Evolutionary conservation across 1,139 yeast genomes (phyloP).

Genomic region (Pichia sp.): DNA sequence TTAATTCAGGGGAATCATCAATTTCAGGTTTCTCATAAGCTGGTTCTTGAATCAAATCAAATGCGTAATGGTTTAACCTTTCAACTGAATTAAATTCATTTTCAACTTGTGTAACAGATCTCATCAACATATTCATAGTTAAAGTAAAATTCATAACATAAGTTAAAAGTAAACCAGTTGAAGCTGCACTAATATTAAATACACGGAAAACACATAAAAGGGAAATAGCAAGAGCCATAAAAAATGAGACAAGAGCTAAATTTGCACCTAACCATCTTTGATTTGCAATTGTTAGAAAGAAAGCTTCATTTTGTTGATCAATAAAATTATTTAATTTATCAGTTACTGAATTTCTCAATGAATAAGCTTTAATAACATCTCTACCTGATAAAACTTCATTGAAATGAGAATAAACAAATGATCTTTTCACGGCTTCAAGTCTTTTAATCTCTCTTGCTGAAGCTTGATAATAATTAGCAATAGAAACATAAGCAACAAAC

Average conservation of each 20-base stretch:
- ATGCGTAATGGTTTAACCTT: conserved; percentile 65
- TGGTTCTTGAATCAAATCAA: conserved; percentile 60
- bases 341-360: conserved; percentile 33
- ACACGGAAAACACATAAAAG: conserved; percentile 38
- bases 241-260: conserved; percentile 39
- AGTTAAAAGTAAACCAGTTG: conserved; percentile 45
- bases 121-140: conserved; percentile 42
- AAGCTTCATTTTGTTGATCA: conserved; percentile 51
- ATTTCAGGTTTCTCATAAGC: conserved; percentile 31
- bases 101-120: conserved; percentile 62
- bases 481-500: conserved; percentile 27
- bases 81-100: conserved; percentile 86
- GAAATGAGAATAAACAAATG: conserved; percentile 55
- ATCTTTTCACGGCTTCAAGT: conserved; percentile 55
- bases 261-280: conserved; percentile 57
- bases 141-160: conserved; percentile 48
- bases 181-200: conserved; percentile 40
- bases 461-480: conserved; percentile 45
- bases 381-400: conserved; percentile 53
- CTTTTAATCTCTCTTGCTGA: conserved; percentile 59
- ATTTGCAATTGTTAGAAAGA: conserved; percentile 42
- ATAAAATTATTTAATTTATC: conserved; percentile 35
- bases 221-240: conserved; percentile 38
- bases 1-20: conserved; percentile 9
- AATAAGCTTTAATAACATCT: conserved; percentile 49